Percentiles rank a stretch among this genome's conserved stretches.
Conservation (phyloP, 1,284 basidiomycete genomes). For the Anthracocystis setariae region DNA sequence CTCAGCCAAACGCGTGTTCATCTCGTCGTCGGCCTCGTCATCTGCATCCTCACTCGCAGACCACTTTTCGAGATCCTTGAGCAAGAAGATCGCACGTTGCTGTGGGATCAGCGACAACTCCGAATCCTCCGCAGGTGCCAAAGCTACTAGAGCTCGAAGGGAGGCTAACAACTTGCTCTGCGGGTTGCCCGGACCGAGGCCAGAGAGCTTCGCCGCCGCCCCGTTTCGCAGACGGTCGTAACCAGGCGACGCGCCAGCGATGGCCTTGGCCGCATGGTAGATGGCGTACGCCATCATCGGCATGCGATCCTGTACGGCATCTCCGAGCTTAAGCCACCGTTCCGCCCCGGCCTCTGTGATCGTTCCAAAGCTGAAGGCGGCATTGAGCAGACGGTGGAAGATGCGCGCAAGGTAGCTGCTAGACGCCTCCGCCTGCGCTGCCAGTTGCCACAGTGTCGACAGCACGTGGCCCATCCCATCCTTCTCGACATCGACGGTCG, state of each 20-base stretch:
- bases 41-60: conserved; percentile 74
- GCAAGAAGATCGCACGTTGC: conserved; percentile 85
- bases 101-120: conserved; percentile 83
- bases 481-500: conserved; percentile 13
- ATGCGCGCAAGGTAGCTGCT: conserved; percentile 51
- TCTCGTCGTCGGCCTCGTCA: conserved; percentile 74
- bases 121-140: conserved; percentile 81
- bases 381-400: conserved; percentile 58
- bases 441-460: conserved; percentile 30
- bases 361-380: conserved; percentile 57
- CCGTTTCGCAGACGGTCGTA: conserved; percentile 89
- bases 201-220: conserved; percentile 80
- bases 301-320: conserved; percentile 28
- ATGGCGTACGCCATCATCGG: conserved; percentile 42
- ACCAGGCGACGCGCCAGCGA: conserved; percentile 69
- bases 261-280: conserved; percentile 36
- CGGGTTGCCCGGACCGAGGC: conserved; percentile 75
- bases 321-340: conserved; percentile 57
- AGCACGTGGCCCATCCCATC: conserved; percentile 39
- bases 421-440: conserved; percentile 7
- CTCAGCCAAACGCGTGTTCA: conserved; percentile 80
- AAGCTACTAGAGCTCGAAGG: conserved; percentile 78
- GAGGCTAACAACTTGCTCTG: conserved; percentile 77
- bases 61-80: conserved; percentile 87
- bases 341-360: conserved; percentile 49